Base-by-base conservation (phyloP, 148 eudicot species). In the Spergularia marina region DNA sequence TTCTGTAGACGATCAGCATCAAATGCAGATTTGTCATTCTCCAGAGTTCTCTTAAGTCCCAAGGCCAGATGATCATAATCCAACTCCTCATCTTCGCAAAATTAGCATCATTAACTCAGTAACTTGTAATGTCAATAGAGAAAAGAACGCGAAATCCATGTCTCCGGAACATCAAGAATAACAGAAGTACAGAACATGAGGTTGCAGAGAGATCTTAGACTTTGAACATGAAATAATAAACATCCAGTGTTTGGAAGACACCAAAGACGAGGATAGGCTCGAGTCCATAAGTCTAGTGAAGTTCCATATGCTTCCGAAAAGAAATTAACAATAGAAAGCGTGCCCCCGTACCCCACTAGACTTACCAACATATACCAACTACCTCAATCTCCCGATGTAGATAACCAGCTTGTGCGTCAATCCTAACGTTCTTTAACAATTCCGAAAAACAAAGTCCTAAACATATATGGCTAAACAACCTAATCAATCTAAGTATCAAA, bases 1-100 rank as follows among this genome's bases (percentile, higher is more conserved):
- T 88, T 88, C 57, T 88, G 94, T 18, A 91, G 81, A 66, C 94
- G 90, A 80, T 89, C 92, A 20, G 92, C 98, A 84, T 93, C 92
- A 68, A 91, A 85, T n/a, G 80, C 96, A 76, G 89, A 87, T 73
- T 88, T 84, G 80, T 93, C 98, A 53, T 82, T 82, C 67, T 91
- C 80, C 78, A 93, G 79, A 65, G 92, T 90, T 73, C 74, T 88
- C 85, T 88, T 93, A 17, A 91, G 79, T 14, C 97, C 97, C 71
- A 81, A 81, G 70, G 94, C 97, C 85, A 91, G 80, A 82, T 89
- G 81, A 68, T 89, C 91, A 80, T 93, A 93, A 62, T 74, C 87
- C 81, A 91, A 81, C 57, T 93, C 96, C 82, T 89, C 84, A 76
- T 93, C 96, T 91, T 68, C 68, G 61, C 75, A 73, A 13, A 70